Conservation (phyloP, 139 green algal genomes). For the Ettlia oleoabundans region DNA sequence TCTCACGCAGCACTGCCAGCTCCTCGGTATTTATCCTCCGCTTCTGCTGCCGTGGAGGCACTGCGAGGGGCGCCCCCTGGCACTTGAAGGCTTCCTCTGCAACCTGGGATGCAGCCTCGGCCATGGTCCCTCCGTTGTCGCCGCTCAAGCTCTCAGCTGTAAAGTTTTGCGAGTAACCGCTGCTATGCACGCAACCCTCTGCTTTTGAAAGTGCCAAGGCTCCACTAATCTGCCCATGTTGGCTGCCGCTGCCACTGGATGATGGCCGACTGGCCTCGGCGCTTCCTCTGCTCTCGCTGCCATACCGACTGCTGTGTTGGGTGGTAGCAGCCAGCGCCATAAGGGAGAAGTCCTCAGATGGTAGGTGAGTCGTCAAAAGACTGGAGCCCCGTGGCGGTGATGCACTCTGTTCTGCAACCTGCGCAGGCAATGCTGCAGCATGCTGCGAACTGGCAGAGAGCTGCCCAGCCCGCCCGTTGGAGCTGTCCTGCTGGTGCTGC, state of each 20-base stretch:
- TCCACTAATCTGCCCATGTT: too few species aligned
- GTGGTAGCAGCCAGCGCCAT: not conserved
- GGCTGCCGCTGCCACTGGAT: not conserved
- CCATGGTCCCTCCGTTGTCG: not conserved
- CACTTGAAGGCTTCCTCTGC: not conserved
- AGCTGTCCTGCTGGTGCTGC: not conserved
- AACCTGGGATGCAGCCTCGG: too few species aligned
- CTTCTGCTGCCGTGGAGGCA: not conserved
- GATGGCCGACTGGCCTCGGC: not conserved
- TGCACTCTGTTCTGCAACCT: not conserved
- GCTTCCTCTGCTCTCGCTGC: slow-evolving; percentile 10
- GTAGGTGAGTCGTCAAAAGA: not conserved
- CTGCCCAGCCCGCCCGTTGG: not conserved
- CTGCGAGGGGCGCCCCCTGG: not conserved
- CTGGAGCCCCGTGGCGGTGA: not conserved
- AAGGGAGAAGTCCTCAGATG: not conserved
- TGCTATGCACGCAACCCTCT: not conserved
- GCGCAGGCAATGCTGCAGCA: too few species aligned
- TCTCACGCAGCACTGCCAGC: slow-evolving; percentile 13
- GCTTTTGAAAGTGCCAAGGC: too few species aligned
- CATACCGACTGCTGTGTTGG: not conserved
- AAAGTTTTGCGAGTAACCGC: not conserved
- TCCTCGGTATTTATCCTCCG: slow-evolving; percentile 1
- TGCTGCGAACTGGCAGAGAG: too few species aligned
- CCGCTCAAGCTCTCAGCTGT: not conserved